Evolutionary conservation across 805 yeast genomes (phyloP).

Genomic region (Yueomyces sp.): DNA sequence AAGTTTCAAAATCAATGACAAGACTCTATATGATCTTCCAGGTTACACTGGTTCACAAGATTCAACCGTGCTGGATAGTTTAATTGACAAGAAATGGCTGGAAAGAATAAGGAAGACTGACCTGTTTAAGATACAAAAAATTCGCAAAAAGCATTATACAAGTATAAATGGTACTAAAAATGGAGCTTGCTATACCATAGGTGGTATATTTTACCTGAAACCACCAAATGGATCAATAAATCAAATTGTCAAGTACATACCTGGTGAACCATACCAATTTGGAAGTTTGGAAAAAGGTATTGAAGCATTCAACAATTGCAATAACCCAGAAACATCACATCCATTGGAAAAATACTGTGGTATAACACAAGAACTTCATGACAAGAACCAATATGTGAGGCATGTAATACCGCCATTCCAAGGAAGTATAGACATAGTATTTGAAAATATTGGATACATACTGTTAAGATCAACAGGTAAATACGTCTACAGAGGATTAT

Average conservation of each 20-base stretch:
- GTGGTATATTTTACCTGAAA: constrained; percentile 46
- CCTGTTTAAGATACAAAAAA: constrained; percentile 17
- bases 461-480: constrained; percentile 48
- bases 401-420: constrained; percentile 57
- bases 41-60: constrained; percentile 16
- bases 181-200: constrained; percentile 36
- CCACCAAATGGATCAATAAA: constrained; percentile 40
- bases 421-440: constrained; percentile 52
- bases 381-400: constrained; percentile 23
- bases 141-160: constrained; percentile 18
- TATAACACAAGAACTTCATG: constrained; percentile 4
- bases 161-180: constrained; percentile 27
- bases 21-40: constrained; percentile 27
- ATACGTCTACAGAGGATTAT: constrained; percentile 22
- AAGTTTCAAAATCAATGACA: constrained; percentile 24
- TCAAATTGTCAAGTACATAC: constrained; percentile 34
- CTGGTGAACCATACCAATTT: constrained; percentile 26
- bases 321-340: constrained; percentile 14
- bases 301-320: constrained; percentile 12
- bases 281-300: constrained; percentile 24
- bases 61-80: constrained; percentile 9
- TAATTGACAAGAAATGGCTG: constrained; percentile 18
- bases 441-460: constrained; percentile 52
- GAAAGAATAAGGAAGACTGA: constrained; percentile 23
- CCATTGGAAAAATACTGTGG: constrained; percentile 22